Evolutionary conservation across 1,139 yeast genomes (phyloP).

Genomic region (Geotrichum macrosporum): DNA sequence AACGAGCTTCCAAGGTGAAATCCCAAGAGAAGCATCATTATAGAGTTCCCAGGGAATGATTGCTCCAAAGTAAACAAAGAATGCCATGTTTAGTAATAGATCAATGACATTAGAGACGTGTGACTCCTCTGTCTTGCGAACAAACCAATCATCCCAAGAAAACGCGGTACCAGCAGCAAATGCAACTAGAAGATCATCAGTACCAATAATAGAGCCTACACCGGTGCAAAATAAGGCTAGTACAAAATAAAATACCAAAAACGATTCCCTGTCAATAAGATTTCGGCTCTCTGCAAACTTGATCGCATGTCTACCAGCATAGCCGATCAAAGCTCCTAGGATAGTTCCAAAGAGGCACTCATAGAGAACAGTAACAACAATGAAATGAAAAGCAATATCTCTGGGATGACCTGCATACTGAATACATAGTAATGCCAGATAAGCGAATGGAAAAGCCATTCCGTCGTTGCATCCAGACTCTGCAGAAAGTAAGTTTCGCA

Average conservation of each 20-base stretch:
- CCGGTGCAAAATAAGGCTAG: conserved; percentile 89
- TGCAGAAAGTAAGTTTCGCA: conserved; percentile 82
- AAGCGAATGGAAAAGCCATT: conserved; percentile 95
- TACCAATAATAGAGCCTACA: conserved; percentile 85
- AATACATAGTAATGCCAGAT: conserved; percentile 64
- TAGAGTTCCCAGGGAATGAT: conserved; percentile 90
- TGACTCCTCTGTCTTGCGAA: conserved; percentile 80
- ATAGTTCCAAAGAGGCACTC: conserved; percentile 84
- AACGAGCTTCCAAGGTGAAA: conserved; percentile 79
- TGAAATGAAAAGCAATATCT: conserved; percentile 79
- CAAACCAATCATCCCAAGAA: conserved; percentile 95
- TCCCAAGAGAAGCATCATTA: conserved; percentile 61
- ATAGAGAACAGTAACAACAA: conserved; percentile 72
- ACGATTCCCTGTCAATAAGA: conserved; percentile 88
- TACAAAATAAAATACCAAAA: conserved; percentile 83
- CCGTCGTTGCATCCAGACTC: conserved; percentile 98
- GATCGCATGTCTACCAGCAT: conserved; percentile 63
- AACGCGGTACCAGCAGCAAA: conserved; percentile 96
- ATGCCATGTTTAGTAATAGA: conserved; percentile 65
- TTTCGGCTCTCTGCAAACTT: conserved; percentile 71
- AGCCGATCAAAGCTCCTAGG: conserved; percentile 77
- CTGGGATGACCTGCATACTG: conserved; percentile 61
- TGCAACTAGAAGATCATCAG: conserved; percentile 86
- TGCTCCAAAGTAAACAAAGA: conserved; percentile 90
- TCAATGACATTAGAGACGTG: conserved; percentile 93